Percentiles rank a stretch among this genome's conserved stretches.
These are phyloP conservation scores for Colletotrichum agaves DNA, from an alignment of 2,329 filamentous ascomycete species.

Conservation along the genomic window DNA sequence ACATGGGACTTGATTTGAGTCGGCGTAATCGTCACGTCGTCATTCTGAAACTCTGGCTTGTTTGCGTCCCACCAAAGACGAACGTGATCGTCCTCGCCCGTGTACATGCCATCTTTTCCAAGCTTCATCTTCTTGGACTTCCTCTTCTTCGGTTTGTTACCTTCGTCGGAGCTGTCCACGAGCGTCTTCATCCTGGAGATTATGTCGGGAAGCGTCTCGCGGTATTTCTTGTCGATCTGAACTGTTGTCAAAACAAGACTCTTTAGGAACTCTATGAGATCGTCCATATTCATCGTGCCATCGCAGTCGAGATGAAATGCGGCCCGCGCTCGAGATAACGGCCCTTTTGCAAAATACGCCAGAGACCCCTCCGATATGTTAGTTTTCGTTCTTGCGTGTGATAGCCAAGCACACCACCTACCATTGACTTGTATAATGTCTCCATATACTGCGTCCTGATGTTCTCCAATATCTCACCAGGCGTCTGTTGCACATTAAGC, in stretches of 20 bases:
- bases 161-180: constrained; percentile 65
- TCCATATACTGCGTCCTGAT: constrained; percentile 69
- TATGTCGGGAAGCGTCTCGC: constrained; percentile 73
- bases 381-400: constrained; percentile 41
- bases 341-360: constrained; percentile 86
- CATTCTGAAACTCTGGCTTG: constrained; percentile 59
- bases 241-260: constrained; percentile 73
- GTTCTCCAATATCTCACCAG: constrained; percentile 66
- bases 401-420: constrained; percentile 47
- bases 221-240: constrained; percentile 82
- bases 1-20: constrained; percentile 70
- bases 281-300: constrained; percentile 67
- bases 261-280: constrained; percentile 76
- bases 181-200: constrained; percentile 66
- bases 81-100: constrained; percentile 72
- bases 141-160: constrained; percentile 55
- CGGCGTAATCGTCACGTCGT: constrained; percentile 57
- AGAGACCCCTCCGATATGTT: constrained; percentile 69
- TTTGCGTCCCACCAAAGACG: constrained; percentile 76
- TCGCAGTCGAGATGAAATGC: constrained; percentile 74
- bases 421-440: constrained; percentile 71
- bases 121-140: constrained; percentile 73
- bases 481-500: constrained; percentile 50
- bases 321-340: constrained; percentile 78
- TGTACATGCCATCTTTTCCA: constrained; percentile 76